Conservation (phyloP, 257 asterid genomes). For the Capsicum chinense region DNA sequence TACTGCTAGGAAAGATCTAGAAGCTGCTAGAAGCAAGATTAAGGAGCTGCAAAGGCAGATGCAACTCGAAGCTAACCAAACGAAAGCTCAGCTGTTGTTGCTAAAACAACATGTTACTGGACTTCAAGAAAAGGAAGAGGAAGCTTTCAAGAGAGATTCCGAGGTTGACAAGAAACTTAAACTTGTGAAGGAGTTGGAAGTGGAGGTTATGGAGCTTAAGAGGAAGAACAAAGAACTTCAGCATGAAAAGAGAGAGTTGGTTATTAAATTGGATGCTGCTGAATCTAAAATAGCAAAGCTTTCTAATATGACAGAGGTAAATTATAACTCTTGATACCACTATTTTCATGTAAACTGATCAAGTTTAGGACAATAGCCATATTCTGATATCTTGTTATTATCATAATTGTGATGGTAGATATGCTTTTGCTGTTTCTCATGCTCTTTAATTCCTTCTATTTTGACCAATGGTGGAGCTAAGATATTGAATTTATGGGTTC, state of each 20-base stretch:
- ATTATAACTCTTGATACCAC: neutral
- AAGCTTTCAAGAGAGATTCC: constrained; percentile 58
- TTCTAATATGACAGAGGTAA: constrained; percentile 92
- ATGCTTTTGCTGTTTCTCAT: neutral
- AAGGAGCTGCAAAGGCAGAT: constrained; percentile 84
- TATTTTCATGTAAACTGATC: constrained; percentile 20
- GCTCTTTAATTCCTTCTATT: constrained; percentile 18
- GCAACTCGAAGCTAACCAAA: constrained; percentile 91
- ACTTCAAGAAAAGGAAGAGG: constrained; percentile 82
- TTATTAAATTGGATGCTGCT: constrained; percentile 73
- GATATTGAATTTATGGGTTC: neutral
- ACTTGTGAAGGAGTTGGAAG: constrained; percentile 75
- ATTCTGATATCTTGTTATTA: neutral
- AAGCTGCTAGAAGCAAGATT: constrained; percentile 70
- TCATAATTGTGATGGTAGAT: neutral
- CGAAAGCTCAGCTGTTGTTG: constrained; percentile 84
- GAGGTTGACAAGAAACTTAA: constrained; percentile 84
- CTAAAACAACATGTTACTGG: constrained; percentile 89
- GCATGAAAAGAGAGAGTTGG: constrained; percentile 83
- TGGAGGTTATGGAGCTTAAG: constrained; percentile 88
- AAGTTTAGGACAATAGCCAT: constrained; percentile 5
- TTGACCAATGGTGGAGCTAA: neutral
- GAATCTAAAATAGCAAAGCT: constrained; percentile 70
- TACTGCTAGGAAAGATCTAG: constrained; percentile 70
- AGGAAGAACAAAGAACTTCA: constrained; percentile 94